Conservation (phyloP, 768 basidiomycete genomes). For the Hygrocybe punicea region DNA sequence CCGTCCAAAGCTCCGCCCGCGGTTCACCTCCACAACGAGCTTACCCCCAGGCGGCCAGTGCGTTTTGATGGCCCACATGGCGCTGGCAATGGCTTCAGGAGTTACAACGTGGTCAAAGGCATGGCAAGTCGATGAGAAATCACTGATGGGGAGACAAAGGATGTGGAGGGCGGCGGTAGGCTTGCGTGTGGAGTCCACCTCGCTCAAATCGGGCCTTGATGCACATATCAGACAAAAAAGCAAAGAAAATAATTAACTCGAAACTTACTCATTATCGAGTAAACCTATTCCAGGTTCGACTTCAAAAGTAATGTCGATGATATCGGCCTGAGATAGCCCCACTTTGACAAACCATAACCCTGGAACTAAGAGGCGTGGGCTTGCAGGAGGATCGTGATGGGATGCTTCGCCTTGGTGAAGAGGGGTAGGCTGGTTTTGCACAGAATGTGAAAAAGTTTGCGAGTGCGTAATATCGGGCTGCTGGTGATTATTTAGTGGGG, state of each 20-base stretch:
- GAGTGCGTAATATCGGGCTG: neutral
- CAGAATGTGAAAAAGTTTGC: neutral
- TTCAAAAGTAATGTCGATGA: conserved; percentile 4
- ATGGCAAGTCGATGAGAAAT: neutral
- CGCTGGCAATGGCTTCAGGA: neutral
- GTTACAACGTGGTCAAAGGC: neutral
- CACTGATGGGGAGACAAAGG: conserved; percentile 1
- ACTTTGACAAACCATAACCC: conserved; percentile 11
- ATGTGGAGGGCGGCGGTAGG: neutral
- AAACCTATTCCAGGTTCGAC: neutral
- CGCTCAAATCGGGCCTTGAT: neutral
- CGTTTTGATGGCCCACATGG: conserved; percentile 1
- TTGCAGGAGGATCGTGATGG: neutral
- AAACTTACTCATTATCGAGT: neutral
- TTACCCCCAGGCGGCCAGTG: conserved; percentile 10
- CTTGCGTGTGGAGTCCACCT: neutral
- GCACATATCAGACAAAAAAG: neutral
- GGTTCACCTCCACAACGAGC: conserved; percentile 13
- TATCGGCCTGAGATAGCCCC: conserved; percentile 5
- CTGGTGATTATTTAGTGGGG: neutral
- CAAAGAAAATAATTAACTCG: neutral
- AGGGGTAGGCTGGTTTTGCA: neutral
- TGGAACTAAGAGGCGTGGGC: conserved; percentile 2
- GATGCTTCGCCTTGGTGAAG: neutral
- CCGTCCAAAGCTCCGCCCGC: neutral